phyloP scores from a whole-genome alignment of 1,284 basidiomycete genomes.

The Ganoderma sp. region DNA sequence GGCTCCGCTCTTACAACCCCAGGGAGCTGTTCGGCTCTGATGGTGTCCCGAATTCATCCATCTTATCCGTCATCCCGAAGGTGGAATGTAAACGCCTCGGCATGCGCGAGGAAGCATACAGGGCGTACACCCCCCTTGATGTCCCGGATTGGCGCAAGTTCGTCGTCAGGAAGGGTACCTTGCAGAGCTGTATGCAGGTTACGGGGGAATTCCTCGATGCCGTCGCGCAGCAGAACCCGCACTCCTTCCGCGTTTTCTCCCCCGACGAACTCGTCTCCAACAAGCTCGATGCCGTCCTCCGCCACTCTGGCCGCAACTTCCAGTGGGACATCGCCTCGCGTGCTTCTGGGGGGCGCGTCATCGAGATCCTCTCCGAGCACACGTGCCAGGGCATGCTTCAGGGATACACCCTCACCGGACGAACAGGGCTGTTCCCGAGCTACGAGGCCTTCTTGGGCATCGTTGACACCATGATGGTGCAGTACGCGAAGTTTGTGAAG shows the following conservation, averaged over 20 bases:
- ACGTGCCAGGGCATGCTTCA: conserved; percentile 89
- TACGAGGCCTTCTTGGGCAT: conserved; percentile 90
- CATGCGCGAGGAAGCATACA: conserved; percentile 69
- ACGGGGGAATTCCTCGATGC: conserved; percentile 65
- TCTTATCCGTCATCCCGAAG: conserved; percentile 66
- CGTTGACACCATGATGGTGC: conserved; percentile 79
- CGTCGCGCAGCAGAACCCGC: conserved; percentile 71
- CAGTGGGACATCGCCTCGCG: conserved; percentile 78
- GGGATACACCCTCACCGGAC: conserved; percentile 83
- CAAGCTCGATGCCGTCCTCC: conserved; percentile 82
- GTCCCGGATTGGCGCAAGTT: conserved; percentile 72
- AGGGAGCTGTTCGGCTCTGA: conserved; percentile 64
- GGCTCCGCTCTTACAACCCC: conserved; percentile 74
- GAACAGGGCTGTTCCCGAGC: conserved; percentile 85
- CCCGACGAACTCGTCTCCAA: conserved; percentile 91
- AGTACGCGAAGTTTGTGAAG: conserved; percentile 87
- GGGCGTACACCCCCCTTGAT: conserved; percentile 62
- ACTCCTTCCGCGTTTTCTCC: conserved; percentile 86
- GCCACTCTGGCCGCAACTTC: conserved; percentile 72
- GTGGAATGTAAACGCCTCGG: conserved; percentile 64
- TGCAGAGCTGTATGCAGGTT: conserved; percentile 81
- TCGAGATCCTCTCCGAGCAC: conserved; percentile 90
- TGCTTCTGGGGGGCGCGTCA: conserved; percentile 75
- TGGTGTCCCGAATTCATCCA: conserved; percentile 54
- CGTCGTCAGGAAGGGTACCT: conserved; percentile 56